Percentiles rank a stretch among this genome's conserved stretches.
phyloP scores from a whole-genome alignment of 371 early-diverging fungal genomes.

The Sanchytrium tribonematis region DNA sequence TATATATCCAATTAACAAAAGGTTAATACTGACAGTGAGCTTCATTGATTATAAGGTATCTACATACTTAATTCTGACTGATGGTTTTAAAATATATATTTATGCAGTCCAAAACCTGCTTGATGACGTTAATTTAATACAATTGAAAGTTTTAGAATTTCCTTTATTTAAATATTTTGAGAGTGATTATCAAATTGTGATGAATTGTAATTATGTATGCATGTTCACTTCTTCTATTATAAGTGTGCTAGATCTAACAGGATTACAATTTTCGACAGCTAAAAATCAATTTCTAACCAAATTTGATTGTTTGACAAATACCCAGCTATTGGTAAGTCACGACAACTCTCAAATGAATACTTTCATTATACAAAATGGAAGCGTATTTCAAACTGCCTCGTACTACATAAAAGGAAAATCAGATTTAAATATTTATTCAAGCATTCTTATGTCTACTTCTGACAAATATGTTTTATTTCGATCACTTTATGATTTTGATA shows the following conservation, averaged over 20 bases:
- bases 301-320: neutral
- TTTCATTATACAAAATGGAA: neutral
- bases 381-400: neutral
- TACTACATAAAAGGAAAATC: neutral
- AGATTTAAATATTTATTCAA: neutral
- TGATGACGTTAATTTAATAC: too few relatives aligned
- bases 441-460: neutral
- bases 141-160: neutral
- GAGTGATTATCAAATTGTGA: neutral
- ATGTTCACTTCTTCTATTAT: neutral
- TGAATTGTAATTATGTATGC: neutral
- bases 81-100: too few relatives aligned
- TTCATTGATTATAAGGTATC: neutral
- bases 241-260: neutral
- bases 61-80: neutral
- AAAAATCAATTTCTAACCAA: neutral
- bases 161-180: neutral
- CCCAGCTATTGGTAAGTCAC: neutral
- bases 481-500: neutral
- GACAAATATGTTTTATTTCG: neutral
- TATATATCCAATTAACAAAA: neutral
- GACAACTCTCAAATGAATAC: neutral
- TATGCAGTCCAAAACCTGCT: too few relatives aligned
- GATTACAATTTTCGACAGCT: neutral
- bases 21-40: neutral